A percentile compares a stretch with the other conserved stretches of the same genome.
Conservation (phyloP, 1,139 yeast genomes). For the Nadsonia starkeyi-henricii region DNA sequence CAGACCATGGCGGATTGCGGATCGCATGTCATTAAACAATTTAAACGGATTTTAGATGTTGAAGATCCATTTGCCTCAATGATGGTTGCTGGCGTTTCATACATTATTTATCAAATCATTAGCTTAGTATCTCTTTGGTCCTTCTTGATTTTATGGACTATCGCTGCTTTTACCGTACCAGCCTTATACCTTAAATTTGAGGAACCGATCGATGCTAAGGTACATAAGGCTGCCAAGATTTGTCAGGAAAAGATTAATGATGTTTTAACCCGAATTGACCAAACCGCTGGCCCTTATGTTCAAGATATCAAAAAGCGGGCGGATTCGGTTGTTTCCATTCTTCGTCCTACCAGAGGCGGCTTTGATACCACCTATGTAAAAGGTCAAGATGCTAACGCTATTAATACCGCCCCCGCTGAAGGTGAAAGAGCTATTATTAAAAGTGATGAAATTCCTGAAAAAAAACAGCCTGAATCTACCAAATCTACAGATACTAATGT, state of each 20-base stretch:
- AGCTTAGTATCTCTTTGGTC: slow-evolving; percentile 65
- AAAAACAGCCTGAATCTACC: too few species aligned
- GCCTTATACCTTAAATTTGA: slow-evolving; percentile 60
- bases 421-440: slow-evolving; percentile 1
- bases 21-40: slow-evolving; percentile 23
- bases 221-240: slow-evolving; percentile 41
- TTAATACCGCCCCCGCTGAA: slow-evolving; percentile 6
- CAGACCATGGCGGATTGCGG: slow-evolving; percentile 18
- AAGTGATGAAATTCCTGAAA: too few species aligned
- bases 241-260: slow-evolving; percentile 41
- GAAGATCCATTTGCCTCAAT: slow-evolving; percentile 55
- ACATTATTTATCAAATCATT: slow-evolving; percentile 57
- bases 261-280: slow-evolving; percentile 40
- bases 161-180: slow-evolving; percentile 64
- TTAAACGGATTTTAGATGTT: slow-evolving; percentile 51
- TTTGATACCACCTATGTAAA: slow-evolving; percentile 16
- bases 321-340: slow-evolving; percentile 41
- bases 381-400: slow-evolving; percentile 7
- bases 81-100: slow-evolving; percentile 56
- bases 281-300: slow-evolving; percentile 29
- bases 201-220: slow-evolving; percentile 65
- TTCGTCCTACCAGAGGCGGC: slow-evolving; percentile 26
- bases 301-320: slow-evolving; percentile 25
- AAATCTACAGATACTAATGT: too few species aligned
- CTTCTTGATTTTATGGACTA: slow-evolving; percentile 41